A percentile compares a stretch with the other conserved stretches of the same genome.
These are phyloP conservation scores for Fusarium penzigii DNA, from an alignment of 2,329 filamentous ascomycete genomes.

Conservation along the genomic window DNA sequence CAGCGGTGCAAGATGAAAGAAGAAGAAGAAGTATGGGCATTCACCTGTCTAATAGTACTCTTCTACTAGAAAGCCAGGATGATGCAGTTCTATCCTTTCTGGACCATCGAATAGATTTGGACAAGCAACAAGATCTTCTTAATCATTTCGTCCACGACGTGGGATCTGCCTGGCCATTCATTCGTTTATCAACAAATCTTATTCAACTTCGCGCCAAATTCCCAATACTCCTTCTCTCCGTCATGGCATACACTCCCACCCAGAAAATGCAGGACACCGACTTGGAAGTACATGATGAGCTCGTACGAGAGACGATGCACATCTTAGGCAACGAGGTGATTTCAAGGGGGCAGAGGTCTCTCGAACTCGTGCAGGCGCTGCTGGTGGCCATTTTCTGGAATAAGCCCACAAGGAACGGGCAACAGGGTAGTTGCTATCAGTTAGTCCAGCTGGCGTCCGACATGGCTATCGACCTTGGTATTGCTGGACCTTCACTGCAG, in stretches of 20 bases:
- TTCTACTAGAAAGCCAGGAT: neutral
- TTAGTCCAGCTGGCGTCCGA: slow-evolving; percentile 1
- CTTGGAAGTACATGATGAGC: slow-evolving; percentile 2
- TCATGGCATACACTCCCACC: slow-evolving; percentile 4
- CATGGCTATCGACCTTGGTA: slow-evolving; percentile 11
- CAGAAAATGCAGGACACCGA: neutral
- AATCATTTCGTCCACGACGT: neutral
- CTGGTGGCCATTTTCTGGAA: slow-evolving; percentile 11
- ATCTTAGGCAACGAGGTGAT: slow-evolving; percentile 12
- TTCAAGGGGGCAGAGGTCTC: slow-evolving; percentile 4
- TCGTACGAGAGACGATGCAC: slow-evolving; percentile 7
- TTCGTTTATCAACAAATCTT: slow-evolving; percentile 6
- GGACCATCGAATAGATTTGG: slow-evolving; percentile 8
- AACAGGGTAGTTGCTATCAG: slow-evolving; percentile 10
- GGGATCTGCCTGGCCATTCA: slow-evolving; percentile 4
- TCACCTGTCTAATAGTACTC: slow-evolving; percentile 5
- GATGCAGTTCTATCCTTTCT: slow-evolving; percentile 7
- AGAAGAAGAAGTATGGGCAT: no score
- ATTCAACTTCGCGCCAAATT: slow-evolving; percentile 1
- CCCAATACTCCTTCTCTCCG: slow-evolving; percentile 10
- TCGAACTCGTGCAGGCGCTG: slow-evolving; percentile 13
- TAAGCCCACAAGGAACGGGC: slow-evolving; percentile 4
- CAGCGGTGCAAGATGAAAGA: slow-evolving; percentile 1
- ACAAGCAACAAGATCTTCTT: slow-evolving; percentile 2
- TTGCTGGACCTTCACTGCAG: slow-evolving; percentile 9